Conservation (phyloP, 495 filamentous ascomycete genomes). For the Beverwykella pulmonaria region DNA sequence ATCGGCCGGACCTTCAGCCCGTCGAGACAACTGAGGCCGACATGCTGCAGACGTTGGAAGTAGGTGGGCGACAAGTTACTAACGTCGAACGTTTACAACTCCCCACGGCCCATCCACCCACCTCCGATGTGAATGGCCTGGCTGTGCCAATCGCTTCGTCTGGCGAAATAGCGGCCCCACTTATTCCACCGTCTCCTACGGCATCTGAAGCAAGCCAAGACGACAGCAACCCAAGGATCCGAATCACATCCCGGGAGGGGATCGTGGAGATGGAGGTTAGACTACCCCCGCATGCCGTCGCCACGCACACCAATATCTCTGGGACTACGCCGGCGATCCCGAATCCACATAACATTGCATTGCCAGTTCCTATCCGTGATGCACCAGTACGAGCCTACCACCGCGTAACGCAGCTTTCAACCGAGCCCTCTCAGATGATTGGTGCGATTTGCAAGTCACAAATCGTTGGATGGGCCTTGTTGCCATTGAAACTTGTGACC, state of each 20-base stretch:
- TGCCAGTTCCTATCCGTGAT: not conserved
- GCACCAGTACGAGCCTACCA: conserved; percentile 3
- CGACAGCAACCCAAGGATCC: conserved; percentile 30
- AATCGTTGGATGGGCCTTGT: conserved; percentile 25
- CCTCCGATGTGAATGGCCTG: not conserved
- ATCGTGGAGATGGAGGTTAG: conserved; percentile 38
- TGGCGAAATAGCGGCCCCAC: not conserved
- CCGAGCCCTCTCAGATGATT: conserved; percentile 27
- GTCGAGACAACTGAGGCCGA: not conserved
- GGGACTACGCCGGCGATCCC: not conserved
- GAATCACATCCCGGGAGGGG: conserved; percentile 36
- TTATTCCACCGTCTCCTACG: conserved; percentile 22
- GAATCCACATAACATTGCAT: not conserved
- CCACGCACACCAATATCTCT: conserved; percentile 9
- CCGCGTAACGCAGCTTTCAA: conserved; percentile 32
- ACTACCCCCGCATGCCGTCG: conserved; percentile 24
- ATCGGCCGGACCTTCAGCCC: not conserved
- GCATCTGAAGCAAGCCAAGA: conserved; percentile 28
- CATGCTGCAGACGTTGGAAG: not conserved
- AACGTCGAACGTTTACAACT: conserved; percentile 19
- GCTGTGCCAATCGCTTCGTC: not conserved
- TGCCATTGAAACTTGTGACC: conserved; percentile 26
- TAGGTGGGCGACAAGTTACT: conserved; percentile 9
- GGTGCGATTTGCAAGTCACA: conserved; percentile 28
- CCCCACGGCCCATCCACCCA: not conserved